A percentile compares a stretch with the other conserved stretches of the same genome.
Evolutionary conservation across 1,284 basidiomycete genomes (phyloP).

Genomic region (Xerocomus alliaceus): DNA sequence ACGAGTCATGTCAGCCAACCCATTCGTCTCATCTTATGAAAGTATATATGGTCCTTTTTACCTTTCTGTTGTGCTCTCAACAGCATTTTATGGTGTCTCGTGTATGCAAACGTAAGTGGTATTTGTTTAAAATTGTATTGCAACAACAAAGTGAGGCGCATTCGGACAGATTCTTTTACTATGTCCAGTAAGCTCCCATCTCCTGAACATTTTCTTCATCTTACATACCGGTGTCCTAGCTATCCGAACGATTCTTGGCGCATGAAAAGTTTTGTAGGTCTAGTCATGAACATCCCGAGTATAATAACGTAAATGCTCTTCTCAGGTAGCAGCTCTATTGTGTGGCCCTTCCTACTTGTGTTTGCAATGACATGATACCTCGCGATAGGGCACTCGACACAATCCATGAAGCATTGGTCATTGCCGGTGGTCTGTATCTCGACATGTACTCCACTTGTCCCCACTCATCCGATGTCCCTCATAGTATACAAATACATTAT

Average conservation of each 20-base stretch:
- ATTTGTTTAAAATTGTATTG: background rate
- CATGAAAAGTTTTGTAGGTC: constrained; percentile 10
- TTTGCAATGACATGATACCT: background rate
- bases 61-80: constrained; percentile 6
- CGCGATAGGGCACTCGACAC: background rate
- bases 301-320: background rate
- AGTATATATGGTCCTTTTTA: background rate
- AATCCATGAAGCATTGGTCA: background rate
- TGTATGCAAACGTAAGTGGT: constrained; percentile 25
- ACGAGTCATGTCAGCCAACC: background rate
- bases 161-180: constrained; percentile 23
- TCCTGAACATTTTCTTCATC: background rate
- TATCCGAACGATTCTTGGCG: constrained; percentile 13
- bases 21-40: background rate
- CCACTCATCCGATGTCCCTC: background rate
- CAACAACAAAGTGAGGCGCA: background rate
- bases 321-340: background rate
- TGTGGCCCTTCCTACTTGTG: background rate
- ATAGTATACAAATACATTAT: background rate
- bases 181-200: constrained; percentile 10
- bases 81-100: constrained; percentile 18
- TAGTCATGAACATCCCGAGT: too few species aligned
- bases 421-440: background rate
- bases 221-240: background rate
- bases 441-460: background rate